Base-by-base conservation (phyloP, 2,329 filamentous ascomycete species). In the Hymenoscyphus scutula region DNA sequence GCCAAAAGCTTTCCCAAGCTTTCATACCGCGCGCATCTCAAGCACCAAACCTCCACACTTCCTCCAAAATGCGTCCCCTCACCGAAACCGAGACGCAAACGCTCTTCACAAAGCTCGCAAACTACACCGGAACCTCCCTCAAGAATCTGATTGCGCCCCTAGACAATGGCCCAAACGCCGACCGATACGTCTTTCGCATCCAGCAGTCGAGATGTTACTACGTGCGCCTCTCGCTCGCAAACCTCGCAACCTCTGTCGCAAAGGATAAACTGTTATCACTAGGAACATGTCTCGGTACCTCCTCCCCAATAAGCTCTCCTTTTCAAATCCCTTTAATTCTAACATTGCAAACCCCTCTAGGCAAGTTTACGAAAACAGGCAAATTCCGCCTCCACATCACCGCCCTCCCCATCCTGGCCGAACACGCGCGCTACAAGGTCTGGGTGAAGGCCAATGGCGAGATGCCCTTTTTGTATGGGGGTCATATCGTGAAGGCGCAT, bases 401-500 rank as follows among this genome's bases (percentile, higher is more conserved):
- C 1, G 90, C 69, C 19, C 82, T 99, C 63, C 89, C 92, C 67
- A 85, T 97, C 67, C 89, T 99, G 68, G 90, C 93, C 62, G 89
- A 91, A 68, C 92, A 97, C 76, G 94, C 94, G 53, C 84, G 95
- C 64, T 96, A 97, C 80, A 98, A 98, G 85, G 88, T 98, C 70
- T 98, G 93, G 92, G 89, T 99, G 69, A 96, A 96, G 78, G 85
- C 88, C 64, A 98, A 98, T 78, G 95, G 95, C 69, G 93, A 96
- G 73, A 97, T 97, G 92, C 94, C 95, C 1, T 98, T 96, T 76
- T 79, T 99, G 55, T 99, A 98, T 77, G 95, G 95, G 59, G 91
- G 91, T 62, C 93, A 98, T 76, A 83, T 96, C 59, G 86, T 96
- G 69, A 91, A 91, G 76, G 89, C 89, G 34, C 89, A 92, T 75